Base-by-base conservation (phyloP, 768 basidiomycete genomes). In the Boletus patriciae region DNA sequence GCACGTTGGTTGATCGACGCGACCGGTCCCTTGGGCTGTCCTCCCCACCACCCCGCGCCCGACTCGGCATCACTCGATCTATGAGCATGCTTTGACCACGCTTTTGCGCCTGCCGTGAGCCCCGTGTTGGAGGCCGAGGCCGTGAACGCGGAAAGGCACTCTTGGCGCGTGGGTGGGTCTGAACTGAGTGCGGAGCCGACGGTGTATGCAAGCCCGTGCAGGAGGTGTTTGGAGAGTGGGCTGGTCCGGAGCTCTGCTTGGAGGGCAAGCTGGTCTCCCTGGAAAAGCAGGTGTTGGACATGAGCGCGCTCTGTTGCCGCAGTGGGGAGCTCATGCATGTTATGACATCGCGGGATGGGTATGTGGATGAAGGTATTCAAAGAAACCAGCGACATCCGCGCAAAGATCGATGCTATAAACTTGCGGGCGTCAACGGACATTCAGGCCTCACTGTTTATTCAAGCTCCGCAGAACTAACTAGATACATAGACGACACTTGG, bases 11-110 rank as follows among this genome's bases (percentile, higher is more conserved):
- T 87, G 59, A 87, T 80, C 3, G 59, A 62, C 0, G 74, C 62
- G 23, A 83, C 79, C 0, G 85, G 76, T 5, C 85, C 86, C 34
- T 77, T 77, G 5, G 85, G 78, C 12, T 64, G 67, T 1, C 62
- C 71, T 1, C 84, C 83, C 84, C 85, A 86, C 83, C 83, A 85
- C 6, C 85, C 83, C 11, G 62, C 60, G 40, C 50, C 46, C 2
- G 44, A 19, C 6, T 45, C 33, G 4, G 21, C 42, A 36, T 60
- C 58, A 2, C 62, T 27, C 25, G 84, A 86, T 25, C 86, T 74
- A 58, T 84, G 84, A 1, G 78, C 77, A 59, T 87, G 86, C 59
- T 87, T 87, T 3, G 83, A 78, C 84, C 84, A 87, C 7, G 86
- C 85, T 27, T 83, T 78, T 2, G 84, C 81, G 15, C 86, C 86